These are phyloP conservation scores for Trichosporon sp. DNA, from an alignment of 1,284 basidiomycete genomes.

Conservation along the genomic window DNA sequence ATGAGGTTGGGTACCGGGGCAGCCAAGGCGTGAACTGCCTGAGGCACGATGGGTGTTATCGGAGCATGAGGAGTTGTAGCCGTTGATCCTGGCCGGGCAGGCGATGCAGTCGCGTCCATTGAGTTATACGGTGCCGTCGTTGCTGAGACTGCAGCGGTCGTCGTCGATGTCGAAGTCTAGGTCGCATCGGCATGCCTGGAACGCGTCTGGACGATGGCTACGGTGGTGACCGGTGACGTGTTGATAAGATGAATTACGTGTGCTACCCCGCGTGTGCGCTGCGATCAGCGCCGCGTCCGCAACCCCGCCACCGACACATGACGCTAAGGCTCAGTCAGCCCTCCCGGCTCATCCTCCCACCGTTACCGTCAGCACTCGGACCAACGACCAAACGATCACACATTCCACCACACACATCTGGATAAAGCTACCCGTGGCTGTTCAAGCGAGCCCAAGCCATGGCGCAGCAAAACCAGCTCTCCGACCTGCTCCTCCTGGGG, in stretches of 20 bases:
- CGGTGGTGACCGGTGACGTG: neutral
- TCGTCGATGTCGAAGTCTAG: neutral
- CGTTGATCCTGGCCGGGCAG: constrained; percentile 30
- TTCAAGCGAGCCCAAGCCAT: constrained; percentile 5
- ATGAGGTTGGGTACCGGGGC: constrained; percentile 50
- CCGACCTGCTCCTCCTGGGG: constrained; percentile 13
- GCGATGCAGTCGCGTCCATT: constrained; percentile 29
- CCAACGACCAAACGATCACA: neutral
- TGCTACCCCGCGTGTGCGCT: constrained; percentile 8
- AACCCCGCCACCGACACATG: neutral
- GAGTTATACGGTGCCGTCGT: neutral
- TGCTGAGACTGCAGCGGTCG: neutral
- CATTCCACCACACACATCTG: neutral
- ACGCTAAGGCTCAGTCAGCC: neutral
- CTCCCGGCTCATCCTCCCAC: neutral
- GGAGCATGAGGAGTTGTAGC: constrained; percentile 28
- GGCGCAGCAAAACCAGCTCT: constrained; percentile 9
- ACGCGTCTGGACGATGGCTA: neutral
- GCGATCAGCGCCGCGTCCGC: neutral
- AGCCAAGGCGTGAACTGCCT: constrained; percentile 41
- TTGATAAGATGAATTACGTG: constrained; percentile 13
- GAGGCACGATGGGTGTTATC: constrained; percentile 34
- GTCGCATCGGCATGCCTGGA: neutral
- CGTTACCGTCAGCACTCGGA: neutral
- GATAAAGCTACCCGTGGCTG: neutral